Evolutionary conservation across 176 grass and related monocot species (phyloP).

Genomic region (Oryza glaberrima): DNA sequence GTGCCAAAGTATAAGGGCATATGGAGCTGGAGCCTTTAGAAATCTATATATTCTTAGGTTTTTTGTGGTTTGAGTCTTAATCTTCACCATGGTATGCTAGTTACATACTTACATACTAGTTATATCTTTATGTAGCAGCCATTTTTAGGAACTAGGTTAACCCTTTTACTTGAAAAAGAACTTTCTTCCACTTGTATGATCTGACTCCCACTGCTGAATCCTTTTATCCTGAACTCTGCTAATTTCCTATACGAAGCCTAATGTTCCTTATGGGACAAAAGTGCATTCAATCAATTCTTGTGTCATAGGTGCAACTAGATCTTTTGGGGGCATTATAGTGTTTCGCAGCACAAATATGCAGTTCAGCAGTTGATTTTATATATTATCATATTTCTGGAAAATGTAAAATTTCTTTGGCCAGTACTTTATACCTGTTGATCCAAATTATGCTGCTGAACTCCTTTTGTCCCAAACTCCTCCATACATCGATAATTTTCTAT

Average conservation of each 20-base stretch:
- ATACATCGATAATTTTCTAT: not conserved
- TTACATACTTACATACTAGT: not conserved
- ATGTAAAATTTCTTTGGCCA: not conserved
- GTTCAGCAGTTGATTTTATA: not conserved
- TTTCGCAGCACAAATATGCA: not conserved
- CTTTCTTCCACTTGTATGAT: not conserved
- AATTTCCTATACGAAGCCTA: not conserved
- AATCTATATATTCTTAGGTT: not conserved
- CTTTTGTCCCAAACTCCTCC: not conserved
- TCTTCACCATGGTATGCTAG: not conserved
- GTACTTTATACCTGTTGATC: not conserved
- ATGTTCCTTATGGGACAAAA: not conserved
- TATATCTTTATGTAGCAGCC: not conserved
- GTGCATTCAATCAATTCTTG: not conserved
- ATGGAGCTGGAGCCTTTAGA: not conserved
- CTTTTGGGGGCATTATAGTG: not conserved
- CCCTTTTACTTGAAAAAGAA: not conserved
- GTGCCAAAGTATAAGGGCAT: not conserved
- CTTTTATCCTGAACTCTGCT: not conserved
- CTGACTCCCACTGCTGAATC: not conserved
- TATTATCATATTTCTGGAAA: not conserved
- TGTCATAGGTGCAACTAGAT: not conserved
- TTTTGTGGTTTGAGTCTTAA: not conserved
- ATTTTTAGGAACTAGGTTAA: not conserved
- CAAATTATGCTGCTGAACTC: not conserved